phyloP scores from a whole-genome alignment of 2,329 filamentous ascomycete genomes.

The Ophiostoma quercus region DNA sequence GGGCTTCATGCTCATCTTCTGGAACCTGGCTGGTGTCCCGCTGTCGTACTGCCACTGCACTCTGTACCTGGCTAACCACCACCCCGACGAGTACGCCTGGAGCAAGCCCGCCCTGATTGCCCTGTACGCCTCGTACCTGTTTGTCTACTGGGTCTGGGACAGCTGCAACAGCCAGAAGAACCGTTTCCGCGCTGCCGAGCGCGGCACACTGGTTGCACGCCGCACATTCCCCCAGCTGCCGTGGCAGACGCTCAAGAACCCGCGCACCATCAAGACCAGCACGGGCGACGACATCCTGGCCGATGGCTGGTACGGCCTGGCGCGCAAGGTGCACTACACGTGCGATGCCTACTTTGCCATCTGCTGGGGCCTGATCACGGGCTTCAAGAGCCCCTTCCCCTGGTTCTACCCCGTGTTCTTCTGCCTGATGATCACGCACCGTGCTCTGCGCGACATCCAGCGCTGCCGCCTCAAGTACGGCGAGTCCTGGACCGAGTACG shows the following conservation, averaged over 20 bases:
- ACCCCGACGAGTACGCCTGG: slow-evolving; percentile 63
- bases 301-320: slow-evolving; percentile 72
- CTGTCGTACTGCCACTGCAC: slow-evolving; percentile 80
- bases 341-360: slow-evolving; percentile 75
- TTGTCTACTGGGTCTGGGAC: slow-evolving; percentile 80
- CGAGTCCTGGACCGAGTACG: slow-evolving; percentile 30
- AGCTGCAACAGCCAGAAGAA: slow-evolving; percentile 82
- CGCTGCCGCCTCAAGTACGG: slow-evolving; percentile 74
- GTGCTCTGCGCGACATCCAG: slow-evolving; percentile 69
- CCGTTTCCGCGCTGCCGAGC: slow-evolving; percentile 67
- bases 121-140: slow-evolving; percentile 61
- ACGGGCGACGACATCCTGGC: slow-evolving; percentile 66
- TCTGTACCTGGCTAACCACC: slow-evolving; percentile 71
- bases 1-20: slow-evolving; percentile 87
- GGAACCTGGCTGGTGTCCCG: slow-evolving; percentile 78
- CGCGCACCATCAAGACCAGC: slow-evolving; percentile 62
- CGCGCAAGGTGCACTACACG: slow-evolving; percentile 73
- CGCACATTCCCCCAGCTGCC: slow-evolving; percentile 75
- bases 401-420: slow-evolving; percentile 93
- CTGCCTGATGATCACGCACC: slow-evolving; percentile 72
- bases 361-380: slow-evolving; percentile 74
- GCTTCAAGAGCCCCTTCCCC: slow-evolving; percentile 73
- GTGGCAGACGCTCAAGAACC: slow-evolving; percentile 70
- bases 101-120: slow-evolving; percentile 55
- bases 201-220: slow-evolving; percentile 57